Percentiles rank a stretch among this genome's conserved stretches.
phyloP scores from a whole-genome alignment of 2,329 filamentous ascomycete genomes.

The Lecanosticta acicola region DNA sequence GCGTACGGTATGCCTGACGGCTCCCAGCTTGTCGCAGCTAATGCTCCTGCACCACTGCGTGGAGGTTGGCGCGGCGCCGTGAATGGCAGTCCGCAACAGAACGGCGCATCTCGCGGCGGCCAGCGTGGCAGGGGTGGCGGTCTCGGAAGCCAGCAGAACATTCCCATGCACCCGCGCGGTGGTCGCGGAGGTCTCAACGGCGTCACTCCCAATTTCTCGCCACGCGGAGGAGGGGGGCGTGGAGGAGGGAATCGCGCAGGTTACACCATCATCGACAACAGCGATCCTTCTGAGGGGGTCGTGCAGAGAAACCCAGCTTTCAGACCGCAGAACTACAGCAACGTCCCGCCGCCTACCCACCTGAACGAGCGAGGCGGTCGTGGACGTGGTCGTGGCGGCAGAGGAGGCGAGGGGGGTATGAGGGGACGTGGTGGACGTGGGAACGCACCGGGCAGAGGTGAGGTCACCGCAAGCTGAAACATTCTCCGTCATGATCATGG shows the following conservation, averaged over 20 bases:
- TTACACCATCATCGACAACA: conserved; percentile 45
- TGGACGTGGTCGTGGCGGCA: conserved; percentile 21
- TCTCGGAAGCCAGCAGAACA: conserved; percentile 22
- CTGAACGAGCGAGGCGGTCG: conserved; percentile 41
- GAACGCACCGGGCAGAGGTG: conserved; percentile 11
- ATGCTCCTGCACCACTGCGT: conserved; percentile 52
- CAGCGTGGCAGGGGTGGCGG: conserved; percentile 38
- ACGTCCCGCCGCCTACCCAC: conserved; percentile 54
- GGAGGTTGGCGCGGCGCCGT: conserved; percentile 56
- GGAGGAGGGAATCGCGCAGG: conserved; percentile 36
- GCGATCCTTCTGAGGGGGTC: conserved; percentile 49
- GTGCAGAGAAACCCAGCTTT: conserved; percentile 53
- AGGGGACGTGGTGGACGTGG: conserved; percentile 14
- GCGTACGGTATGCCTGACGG: conserved; percentile 54
- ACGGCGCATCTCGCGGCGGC: conserved; percentile 24
- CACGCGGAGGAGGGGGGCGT: conserved; percentile 27
- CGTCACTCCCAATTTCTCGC: conserved; percentile 7
- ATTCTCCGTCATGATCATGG: too few relatives aligned
- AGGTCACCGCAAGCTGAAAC: conserved; percentile 5
- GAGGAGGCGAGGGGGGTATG: too few relatives aligned
- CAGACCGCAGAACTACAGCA: conserved; percentile 48
- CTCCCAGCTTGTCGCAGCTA: conserved; percentile 55
- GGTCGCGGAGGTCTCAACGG: conserved; percentile 31
- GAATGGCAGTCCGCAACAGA: conserved; percentile 36
- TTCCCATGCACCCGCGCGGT: conserved; percentile 32